Percentiles rank a stretch among this genome's conserved stretches.
These are phyloP conservation scores for Teratosphaeria gauchensis DNA, from an alignment of 2,329 filamentous ascomycete species.

Conservation along the genomic window DNA sequence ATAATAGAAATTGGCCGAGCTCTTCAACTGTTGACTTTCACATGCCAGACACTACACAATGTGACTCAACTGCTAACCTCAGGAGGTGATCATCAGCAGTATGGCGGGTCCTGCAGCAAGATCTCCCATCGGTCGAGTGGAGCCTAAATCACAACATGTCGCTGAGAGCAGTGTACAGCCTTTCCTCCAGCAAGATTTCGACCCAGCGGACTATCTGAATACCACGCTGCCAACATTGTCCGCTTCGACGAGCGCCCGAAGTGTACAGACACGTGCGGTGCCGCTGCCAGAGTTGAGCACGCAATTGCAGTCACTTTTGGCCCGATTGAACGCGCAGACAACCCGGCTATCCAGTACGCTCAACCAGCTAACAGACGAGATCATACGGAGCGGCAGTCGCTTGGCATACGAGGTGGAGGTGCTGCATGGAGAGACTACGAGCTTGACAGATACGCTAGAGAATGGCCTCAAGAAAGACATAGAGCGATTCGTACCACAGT, in stretches of 20 bases:
- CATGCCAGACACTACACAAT: neutral
- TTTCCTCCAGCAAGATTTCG: constrained; percentile 69
- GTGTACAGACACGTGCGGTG: constrained; percentile 32
- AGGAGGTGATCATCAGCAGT: neutral
- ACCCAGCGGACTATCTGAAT: constrained; percentile 80
- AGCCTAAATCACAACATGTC: constrained; percentile 48
- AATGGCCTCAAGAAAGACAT: constrained; percentile 66
- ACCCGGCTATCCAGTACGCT: constrained; percentile 70
- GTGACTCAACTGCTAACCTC: too few species aligned
- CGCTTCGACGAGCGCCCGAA: constrained; percentile 31
- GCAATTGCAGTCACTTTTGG: constrained; percentile 74
- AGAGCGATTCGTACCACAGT: constrained; percentile 44
- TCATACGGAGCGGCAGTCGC: constrained; percentile 75
- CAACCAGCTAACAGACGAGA: constrained; percentile 88
- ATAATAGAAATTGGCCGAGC: neutral
- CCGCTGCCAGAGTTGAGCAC: constrained; percentile 67
- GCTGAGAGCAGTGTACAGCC: constrained; percentile 63
- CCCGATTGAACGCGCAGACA: constrained; percentile 81
- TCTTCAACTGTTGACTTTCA: neutral
- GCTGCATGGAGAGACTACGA: constrained; percentile 73
- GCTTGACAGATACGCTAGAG: constrained; percentile 68
- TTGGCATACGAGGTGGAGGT: constrained; percentile 93
- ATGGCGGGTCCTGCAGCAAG: constrained; percentile 2
- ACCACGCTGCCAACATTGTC: constrained; percentile 60
- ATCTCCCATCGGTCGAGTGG: constrained; percentile 3